phyloP scores from a whole-genome alignment of 179 eudicot species.

The Silene vulgaris region DNA sequence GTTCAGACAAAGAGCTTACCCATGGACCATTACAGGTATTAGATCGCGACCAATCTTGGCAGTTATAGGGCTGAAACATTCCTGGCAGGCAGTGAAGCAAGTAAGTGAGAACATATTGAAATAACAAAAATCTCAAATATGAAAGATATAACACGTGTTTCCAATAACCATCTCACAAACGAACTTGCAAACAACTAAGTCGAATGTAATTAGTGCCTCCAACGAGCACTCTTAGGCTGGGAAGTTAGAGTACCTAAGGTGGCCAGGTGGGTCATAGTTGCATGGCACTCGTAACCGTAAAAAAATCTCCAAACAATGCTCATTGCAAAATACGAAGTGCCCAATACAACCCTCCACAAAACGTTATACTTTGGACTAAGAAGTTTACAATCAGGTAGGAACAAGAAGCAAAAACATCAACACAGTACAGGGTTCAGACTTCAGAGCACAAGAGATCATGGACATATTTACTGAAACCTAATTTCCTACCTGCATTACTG shows the following conservation, averaged over 20 bases:
- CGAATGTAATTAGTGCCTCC: slow-evolving; percentile 3
- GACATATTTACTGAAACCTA: no score
- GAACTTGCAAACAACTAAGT: neutral
- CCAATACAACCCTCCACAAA: neutral
- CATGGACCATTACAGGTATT: slow-evolving; percentile 50
- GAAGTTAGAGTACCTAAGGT: neutral
- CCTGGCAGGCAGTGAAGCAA: slow-evolving; percentile 25
- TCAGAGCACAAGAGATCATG: no score
- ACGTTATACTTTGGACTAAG: neutral
- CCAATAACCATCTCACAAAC: neutral
- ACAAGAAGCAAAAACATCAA: no score
- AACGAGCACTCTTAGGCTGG: neutral
- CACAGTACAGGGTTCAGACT: no score
- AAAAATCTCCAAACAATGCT: neutral
- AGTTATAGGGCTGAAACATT: slow-evolving; percentile 45
- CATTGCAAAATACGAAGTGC: neutral
- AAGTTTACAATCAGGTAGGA: no score
- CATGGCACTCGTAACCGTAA: neutral
- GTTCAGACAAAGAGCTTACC: slow-evolving; percentile 29
- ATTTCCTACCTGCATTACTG: no score
- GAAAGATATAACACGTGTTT: neutral
- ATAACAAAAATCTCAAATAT: neutral
- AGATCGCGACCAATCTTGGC: slow-evolving; percentile 41
- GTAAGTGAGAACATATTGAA: neutral
- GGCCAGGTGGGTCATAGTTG: neutral